Conservation (phyloP, 2,329 filamentous ascomycete species). For the Trichoderma aggressivum region DNA sequence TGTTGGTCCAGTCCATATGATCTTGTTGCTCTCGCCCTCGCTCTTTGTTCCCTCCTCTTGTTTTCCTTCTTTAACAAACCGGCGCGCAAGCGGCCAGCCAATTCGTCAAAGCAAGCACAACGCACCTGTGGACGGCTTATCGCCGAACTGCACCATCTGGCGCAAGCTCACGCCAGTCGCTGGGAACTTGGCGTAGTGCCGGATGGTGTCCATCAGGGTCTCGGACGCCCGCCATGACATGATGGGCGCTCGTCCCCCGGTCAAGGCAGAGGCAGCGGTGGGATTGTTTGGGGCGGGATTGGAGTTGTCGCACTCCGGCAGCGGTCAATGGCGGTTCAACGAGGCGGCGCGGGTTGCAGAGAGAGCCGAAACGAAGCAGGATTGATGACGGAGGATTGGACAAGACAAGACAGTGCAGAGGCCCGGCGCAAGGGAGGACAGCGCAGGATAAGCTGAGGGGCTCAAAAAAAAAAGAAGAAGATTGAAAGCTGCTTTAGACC, state of each 20-base stretch:
- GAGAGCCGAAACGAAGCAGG: background rate
- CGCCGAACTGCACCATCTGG: constrained; percentile 99
- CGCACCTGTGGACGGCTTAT: constrained; percentile 84
- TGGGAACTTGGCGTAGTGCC: constrained; percentile 94
- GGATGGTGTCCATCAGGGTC: constrained; percentile 93
- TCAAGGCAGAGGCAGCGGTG: background rate
- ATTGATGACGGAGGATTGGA: background rate
- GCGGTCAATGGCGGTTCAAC: background rate
- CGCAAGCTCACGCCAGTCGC: constrained; percentile 93
- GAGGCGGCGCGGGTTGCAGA: background rate
- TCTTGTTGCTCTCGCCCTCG: too few species aligned
- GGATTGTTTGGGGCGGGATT: background rate
- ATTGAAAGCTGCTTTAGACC: background rate
- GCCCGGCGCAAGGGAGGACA: background rate
- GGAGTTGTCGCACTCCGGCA: background rate
- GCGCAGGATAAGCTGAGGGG: background rate
- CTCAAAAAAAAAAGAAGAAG: background rate
- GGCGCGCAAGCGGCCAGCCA: constrained; percentile 61
- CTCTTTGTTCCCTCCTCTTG: background rate
- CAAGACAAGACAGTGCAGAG: background rate
- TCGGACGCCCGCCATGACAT: constrained; percentile 96
- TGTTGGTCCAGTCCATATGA: too few species aligned
- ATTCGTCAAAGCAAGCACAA: constrained; percentile 57
- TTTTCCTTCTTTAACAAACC: background rate
- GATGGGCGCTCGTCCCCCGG: constrained; percentile 26